Percentiles rank a stretch among this genome's conserved stretches.
phyloP scores from a whole-genome alignment of 768 basidiomycete genomes.

The Plicaturopsis crispa region DNA sequence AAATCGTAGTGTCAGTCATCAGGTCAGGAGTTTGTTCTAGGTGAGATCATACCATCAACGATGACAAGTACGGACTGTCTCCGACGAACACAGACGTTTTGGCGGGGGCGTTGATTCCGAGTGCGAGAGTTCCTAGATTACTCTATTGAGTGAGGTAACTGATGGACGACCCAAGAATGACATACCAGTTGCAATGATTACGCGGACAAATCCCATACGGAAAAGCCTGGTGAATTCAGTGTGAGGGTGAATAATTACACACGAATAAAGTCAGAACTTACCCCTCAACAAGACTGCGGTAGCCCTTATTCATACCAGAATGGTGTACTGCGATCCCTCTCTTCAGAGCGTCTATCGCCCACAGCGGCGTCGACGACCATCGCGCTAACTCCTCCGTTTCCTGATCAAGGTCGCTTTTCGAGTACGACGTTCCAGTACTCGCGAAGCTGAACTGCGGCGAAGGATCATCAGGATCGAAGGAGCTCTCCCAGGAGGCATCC shows the following conservation, averaged over 20 bases:
- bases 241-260: no score
- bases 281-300: conserved; percentile 54
- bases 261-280: conserved; percentile 15
- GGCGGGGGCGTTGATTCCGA: conserved; percentile 71
- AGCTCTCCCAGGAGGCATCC: conserved; percentile 38
- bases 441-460: conserved; percentile 56
- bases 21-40: background rate
- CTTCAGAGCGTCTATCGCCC: conserved; percentile 39
- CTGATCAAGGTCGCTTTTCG: conserved; percentile 38
- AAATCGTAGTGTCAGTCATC: conserved; percentile 4
- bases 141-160: conserved; percentile 1
- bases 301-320: conserved; percentile 58
- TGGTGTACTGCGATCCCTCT: conserved; percentile 69
- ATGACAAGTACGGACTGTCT: conserved; percentile 53
- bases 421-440: conserved; percentile 31
- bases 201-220: conserved; percentile 52
- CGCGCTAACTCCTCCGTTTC: conserved; percentile 32
- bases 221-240: conserved; percentile 57
- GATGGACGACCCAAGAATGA: background rate
- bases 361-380: conserved; percentile 25
- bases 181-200: conserved; percentile 59
- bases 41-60: conserved; percentile 41
- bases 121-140: conserved; percentile 49
- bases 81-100: conserved; percentile 59
- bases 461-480: conserved; percentile 53